phyloP scores from a whole-genome alignment of 306 rosid genomes.

The Medicago truncatula region DNA sequence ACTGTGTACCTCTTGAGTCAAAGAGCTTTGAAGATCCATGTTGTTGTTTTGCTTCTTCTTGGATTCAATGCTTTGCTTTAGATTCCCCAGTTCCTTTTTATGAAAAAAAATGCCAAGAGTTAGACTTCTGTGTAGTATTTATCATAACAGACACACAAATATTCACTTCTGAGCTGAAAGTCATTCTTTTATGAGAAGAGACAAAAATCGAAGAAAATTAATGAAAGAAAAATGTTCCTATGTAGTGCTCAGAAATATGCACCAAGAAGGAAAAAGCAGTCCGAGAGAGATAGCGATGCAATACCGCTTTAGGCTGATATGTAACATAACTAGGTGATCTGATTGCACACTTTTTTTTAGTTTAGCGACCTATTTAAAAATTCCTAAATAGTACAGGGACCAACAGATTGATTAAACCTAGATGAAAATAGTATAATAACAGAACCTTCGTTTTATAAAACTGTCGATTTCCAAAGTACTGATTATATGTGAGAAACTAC shows the following conservation, averaged over 20 bases:
- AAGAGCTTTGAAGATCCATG: slow-evolving; percentile 64
- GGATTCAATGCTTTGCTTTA: slow-evolving; percentile 54
- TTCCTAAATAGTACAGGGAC: no score
- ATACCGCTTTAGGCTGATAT: slow-evolving; percentile 54
- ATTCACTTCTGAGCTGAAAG: slow-evolving; percentile 26
- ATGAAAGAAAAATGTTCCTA: slow-evolving; percentile 21
- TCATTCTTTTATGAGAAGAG: slow-evolving; percentile 33
- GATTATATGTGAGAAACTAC: neutral
- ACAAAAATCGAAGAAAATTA: slow-evolving; percentile 1
- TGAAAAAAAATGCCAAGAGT: neutral
- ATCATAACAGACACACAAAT: neutral
- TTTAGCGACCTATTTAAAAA: no score
- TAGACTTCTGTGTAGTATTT: neutral
- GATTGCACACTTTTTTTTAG: no score
- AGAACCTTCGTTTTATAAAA: neutral
- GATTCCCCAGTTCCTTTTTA: slow-evolving; percentile 50
- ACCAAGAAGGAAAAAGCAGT: slow-evolving; percentile 31
- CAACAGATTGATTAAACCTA: no score
- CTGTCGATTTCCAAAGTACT: neutral
- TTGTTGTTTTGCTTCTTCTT: slow-evolving; percentile 54
- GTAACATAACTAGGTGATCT: no score
- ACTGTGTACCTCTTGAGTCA: slow-evolving; percentile 73
- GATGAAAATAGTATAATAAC: neutral
- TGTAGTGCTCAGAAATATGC: slow-evolving; percentile 37
- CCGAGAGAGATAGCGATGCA: no score